Conservation (phyloP, 192 early-diverging fungal species). For the Coemansia reversa region DNA sequence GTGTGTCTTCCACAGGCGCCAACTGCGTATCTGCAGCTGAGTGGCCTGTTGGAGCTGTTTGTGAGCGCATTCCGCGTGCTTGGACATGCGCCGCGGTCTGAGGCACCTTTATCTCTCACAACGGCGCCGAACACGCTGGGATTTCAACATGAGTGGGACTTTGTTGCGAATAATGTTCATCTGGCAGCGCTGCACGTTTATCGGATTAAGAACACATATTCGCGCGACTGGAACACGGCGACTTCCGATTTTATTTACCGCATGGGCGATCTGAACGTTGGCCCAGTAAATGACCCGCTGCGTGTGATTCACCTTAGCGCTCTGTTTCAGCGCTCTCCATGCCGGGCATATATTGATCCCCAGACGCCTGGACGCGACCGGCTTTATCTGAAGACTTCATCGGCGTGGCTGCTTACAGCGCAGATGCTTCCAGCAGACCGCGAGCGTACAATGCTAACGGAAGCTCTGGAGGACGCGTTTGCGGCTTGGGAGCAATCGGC, state of each 20-base stretch:
- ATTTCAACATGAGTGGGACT: constrained; percentile 21
- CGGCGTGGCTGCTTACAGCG: constrained; percentile 38
- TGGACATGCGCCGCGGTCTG: constrained; percentile 1
- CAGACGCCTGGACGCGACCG: constrained; percentile 32
- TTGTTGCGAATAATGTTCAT: constrained; percentile 15
- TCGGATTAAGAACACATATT: constrained; percentile 47
- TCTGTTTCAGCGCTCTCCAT: constrained; percentile 33
- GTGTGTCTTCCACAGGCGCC: constrained; percentile 36
- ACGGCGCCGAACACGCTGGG: neutral
- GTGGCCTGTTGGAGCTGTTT: constrained; percentile 47
- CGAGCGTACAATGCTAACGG: constrained; percentile 49
- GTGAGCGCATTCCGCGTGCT: constrained; percentile 29
- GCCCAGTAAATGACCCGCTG: constrained; percentile 50
- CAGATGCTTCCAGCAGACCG: constrained; percentile 44
- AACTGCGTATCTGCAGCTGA: constrained; percentile 38
- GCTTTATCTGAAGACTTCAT: constrained; percentile 39
- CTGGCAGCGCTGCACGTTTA: constrained; percentile 42
- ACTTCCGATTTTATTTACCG: constrained; percentile 36
- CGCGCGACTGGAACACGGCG: constrained; percentile 37
- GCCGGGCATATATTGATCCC: constrained; percentile 38
- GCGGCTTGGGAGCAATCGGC: constrained; percentile 43
- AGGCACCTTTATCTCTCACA: neutral
- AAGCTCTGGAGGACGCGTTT: constrained; percentile 50
- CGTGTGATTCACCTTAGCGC: constrained; percentile 28
- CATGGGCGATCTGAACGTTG: constrained; percentile 46